Percentiles rank a stretch among this genome's conserved stretches.
These are phyloP conservation scores for Oehlia diaphana DNA, from an alignment of 192 early-diverging fungal genomes.

Conservation along the genomic window DNA sequence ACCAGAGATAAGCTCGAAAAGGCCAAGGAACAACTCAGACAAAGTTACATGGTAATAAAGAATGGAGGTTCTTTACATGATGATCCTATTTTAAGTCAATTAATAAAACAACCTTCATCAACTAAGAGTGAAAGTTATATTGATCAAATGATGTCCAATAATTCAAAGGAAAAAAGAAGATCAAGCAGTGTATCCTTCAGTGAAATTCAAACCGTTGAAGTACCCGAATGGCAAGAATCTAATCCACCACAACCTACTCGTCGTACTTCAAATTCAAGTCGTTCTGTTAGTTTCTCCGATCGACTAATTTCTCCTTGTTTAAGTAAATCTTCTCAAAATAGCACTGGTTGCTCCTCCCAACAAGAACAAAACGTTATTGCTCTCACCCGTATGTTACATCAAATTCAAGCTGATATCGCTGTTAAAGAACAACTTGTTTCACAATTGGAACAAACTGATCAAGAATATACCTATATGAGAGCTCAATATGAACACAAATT, in stretches of 20 bases:
- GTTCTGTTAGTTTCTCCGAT: constrained; percentile 23
- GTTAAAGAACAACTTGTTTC: constrained; percentile 62
- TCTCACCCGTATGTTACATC: constrained; percentile 48
- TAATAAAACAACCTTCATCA: constrained; percentile 21
- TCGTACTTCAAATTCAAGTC: constrained; percentile 14
- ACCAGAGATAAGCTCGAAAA: constrained; percentile 39
- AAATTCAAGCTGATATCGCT: constrained; percentile 60
- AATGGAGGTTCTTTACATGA: constrained; percentile 32
- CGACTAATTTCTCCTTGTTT: constrained; percentile 24
- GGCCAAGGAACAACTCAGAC: constrained; percentile 45
- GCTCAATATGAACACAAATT: constrained; percentile 72
- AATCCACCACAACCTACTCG: constrained; percentile 18
- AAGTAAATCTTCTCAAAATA: constrained; percentile 22
- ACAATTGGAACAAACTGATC: constrained; percentile 55
- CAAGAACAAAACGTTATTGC: constrained; percentile 31
- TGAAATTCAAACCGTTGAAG: constrained; percentile 28
- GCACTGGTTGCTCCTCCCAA: constrained; percentile 28
- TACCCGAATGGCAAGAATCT: constrained; percentile 29
- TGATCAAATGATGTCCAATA: constrained; percentile 22
- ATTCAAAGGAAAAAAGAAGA: constrained; percentile 11
- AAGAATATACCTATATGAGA: constrained; percentile 58
- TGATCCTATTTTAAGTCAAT: constrained; percentile 27
- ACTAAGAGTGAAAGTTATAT: constrained; percentile 31
- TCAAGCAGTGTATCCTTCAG: constrained; percentile 19
- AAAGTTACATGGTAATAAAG: constrained; percentile 38